Evolutionary conservation across 1,284 basidiomycete species (phyloP).

Genomic region (Ustilago sp.): DNA sequence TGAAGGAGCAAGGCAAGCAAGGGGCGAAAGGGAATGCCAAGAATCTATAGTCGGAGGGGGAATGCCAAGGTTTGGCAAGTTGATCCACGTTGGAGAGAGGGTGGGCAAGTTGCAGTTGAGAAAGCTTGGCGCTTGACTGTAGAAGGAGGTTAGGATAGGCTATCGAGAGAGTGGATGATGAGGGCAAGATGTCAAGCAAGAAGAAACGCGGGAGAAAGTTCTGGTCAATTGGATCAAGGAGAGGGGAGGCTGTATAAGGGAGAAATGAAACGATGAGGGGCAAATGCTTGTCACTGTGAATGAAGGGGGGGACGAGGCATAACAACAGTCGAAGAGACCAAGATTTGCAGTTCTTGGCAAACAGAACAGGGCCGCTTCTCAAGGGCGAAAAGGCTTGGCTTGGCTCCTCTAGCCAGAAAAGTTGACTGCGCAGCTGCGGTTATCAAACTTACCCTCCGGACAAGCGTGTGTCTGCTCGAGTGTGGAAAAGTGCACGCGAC

Average conservation of each 20-base stretch:
- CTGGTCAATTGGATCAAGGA: conserved; percentile 20
- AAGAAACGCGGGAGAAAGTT: conserved; percentile 16
- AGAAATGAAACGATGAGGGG: conserved; percentile 7
- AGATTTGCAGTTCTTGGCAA: conserved; percentile 29
- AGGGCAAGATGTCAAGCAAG: conserved; percentile 7
- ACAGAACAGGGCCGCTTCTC: not conserved
- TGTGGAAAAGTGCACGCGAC: not conserved
- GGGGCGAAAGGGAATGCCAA: conserved; percentile 24
- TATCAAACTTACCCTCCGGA: not conserved
- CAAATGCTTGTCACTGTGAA: not conserved
- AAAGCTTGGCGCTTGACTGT: conserved; percentile 18
- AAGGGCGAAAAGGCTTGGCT: not conserved
- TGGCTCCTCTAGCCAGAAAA: conserved; percentile 1
- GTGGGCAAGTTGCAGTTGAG: conserved; percentile 8
- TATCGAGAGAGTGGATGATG: conserved; percentile 5
- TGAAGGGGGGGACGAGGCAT: conserved; percentile 2
- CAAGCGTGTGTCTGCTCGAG: not conserved
- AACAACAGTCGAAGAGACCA: conserved; percentile 13
- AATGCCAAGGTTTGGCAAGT: conserved; percentile 49
- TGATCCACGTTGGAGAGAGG: conserved; percentile 29
- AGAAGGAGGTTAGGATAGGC: not conserved
- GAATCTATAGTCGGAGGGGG: conserved; percentile 35
- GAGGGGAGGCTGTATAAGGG: conserved; percentile 1
- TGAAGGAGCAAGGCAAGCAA: conserved; percentile 16
- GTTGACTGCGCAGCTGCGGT: not conserved